Evolutionary conservation across 140 eudicot species (phyloP), one percentile per base, ranked within the genome.

Genomic region (Senecio squalidus): DNA sequence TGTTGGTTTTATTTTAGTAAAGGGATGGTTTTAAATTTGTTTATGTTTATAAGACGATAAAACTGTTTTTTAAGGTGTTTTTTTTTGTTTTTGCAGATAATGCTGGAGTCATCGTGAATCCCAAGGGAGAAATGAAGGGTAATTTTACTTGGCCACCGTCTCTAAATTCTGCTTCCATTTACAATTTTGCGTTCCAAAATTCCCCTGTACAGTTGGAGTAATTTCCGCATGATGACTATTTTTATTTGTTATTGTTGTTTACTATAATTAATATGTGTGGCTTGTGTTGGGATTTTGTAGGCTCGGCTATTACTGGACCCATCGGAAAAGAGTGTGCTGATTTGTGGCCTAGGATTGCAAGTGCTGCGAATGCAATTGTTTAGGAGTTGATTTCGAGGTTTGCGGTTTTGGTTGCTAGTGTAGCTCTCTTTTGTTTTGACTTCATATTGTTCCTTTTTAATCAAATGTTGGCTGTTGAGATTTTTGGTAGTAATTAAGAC

Each of bases 101-200:
- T 84, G 96, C 95, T 50, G 96, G 96, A 36, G 96, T 88, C 20
- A 89, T 89, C 40, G 97, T 89, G 64, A 89, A 88, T 55, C 96
- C 96, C 25, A 84, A 84, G 80, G 95, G 95, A 23, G 97, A 89
- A 75, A 89, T 89, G 97, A 89, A 89, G 79, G 97, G 96, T 84
- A 73, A 24, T 7, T 0, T 0, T 31, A 0, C 0, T 15, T 4
- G 3, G 3, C 22, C 44, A 11, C 33, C 54, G 28, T 28, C 15
- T 39, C 4, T 46, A 2, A n/a, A n/a, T n/a, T n/a, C n/a, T n/a
- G n/a, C n/a, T n/a, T n/a, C n/a, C n/a, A n/a, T n/a, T n/a, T n/a
- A n/a, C n/a, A n/a, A n/a, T n/a, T n/a, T n/a, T n/a, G n/a, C n/a
- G n/a, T n/a, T n/a, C n/a, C n/a, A n/a, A n/a, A n/a, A n/a, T n/a